A percentile compares a stretch with the other conserved stretches of the same genome.
phyloP scores from a whole-genome alignment of 139 green algal species.

The Picochlorum sp. region DNA sequence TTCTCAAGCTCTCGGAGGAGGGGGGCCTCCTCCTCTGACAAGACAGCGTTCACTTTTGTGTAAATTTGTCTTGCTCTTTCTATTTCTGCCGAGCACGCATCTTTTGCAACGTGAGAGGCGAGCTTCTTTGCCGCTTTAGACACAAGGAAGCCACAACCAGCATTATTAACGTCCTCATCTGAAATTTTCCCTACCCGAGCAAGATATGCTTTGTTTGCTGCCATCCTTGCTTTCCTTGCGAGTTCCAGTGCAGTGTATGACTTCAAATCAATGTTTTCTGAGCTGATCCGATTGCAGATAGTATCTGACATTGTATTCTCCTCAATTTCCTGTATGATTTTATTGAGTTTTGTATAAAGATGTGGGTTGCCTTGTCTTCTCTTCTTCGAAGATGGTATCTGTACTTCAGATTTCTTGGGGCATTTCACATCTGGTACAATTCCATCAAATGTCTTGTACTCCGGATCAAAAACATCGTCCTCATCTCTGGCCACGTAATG shows the following conservation, averaged over 20 bases:
- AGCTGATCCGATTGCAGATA: neutral
- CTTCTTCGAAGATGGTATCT: no score
- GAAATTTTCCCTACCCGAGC: slow-evolving; percentile 3
- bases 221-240: slow-evolving; percentile 31
- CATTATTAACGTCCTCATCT: slow-evolving; percentile 3
- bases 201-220: slow-evolving; percentile 41
- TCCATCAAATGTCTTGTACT: neutral
- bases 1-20: neutral
- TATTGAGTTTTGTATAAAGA: no score
- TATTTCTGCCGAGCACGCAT: neutral
- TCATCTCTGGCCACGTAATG: slow-evolving; percentile 31
- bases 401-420: no score
- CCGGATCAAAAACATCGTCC: neutral
- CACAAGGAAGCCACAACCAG: slow-evolving; percentile 12
- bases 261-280: neutral
- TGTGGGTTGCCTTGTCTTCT: no score
- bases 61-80: neutral
- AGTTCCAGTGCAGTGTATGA: slow-evolving; percentile 36
- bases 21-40: neutral
- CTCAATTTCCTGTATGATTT: neutral
- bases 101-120: neutral
- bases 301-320: neutral
- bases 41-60: neutral
- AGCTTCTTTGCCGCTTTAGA: slow-evolving; percentile 27
- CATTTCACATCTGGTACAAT: no score